Evolutionary conservation across 2,329 filamentous ascomycete species (phyloP), one percentile per base, ranked within the genome.

Genomic region (Graphilbum sp.): DNA sequence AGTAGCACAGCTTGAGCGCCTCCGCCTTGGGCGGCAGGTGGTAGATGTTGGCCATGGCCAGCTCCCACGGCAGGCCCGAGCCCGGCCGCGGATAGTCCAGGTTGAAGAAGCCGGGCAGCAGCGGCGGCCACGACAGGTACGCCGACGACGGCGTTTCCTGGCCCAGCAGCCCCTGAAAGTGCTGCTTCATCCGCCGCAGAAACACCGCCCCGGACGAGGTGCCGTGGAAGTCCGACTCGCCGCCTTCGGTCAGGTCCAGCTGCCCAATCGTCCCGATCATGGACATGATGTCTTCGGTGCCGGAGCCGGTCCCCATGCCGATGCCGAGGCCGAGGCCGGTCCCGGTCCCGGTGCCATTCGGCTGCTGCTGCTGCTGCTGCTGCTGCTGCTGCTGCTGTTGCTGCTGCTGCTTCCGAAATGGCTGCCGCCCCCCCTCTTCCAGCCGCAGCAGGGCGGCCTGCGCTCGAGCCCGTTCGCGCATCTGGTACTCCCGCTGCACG

Each of bases 241-340:
- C 88, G 49, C 78, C 75, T 48, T 96, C 88, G 49, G 93, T 86
- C 25, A 96, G 67, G 50, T 96, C 88, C 16, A 98, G 67, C 53
- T 87, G 82, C 27, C 88, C 90, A 3, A 88, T 85, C 32, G 83
- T 83, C 52, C 88, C 82, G 41, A 96, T 86, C 88, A 98, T 96
- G 21, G 87, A 93, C 52, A 88, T 78, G 20, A 98, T 64, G 13
- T 46, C 34, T n/a, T 45, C 41, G 16, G 15, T 8, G 5, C 27
- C 15, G 15, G 27, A 12, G 13, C 11, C 27, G 27, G 27, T 29
- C 8, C 21, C 21, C 5, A 11, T 6, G 21, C 21, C 21, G 21
- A 11, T 6, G 21, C 21, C 21, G 21, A 11, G 11, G 21, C 21
- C 21, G 11, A 11, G 11, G 11, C 21, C n/a, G n/a, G n/a, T n/a